Evolutionary conservation across 2,329 filamentous ascomycete genomes (phyloP).

Genomic region (Clonostachys chloroleuca): DNA sequence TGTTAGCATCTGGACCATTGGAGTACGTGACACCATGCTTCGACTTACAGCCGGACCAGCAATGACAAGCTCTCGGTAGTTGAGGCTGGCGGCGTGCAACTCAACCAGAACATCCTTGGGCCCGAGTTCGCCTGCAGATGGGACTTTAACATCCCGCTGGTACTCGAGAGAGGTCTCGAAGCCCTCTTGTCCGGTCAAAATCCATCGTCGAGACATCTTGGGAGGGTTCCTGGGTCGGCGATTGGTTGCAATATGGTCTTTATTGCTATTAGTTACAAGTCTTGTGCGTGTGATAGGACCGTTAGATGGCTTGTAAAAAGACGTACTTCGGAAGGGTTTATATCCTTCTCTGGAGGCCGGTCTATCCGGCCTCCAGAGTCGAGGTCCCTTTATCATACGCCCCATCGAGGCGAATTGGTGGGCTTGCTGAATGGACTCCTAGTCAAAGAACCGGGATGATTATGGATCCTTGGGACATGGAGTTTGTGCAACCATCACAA

Average conservation of each 20-base stretch:
- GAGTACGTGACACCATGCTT: background rate
- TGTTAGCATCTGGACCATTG: background rate
- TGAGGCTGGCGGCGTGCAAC: slow-evolving; percentile 40
- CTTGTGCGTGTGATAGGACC: background rate
- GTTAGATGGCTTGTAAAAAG: background rate
- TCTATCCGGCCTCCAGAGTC: no score
- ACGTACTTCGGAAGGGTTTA: no score
- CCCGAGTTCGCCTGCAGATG: slow-evolving; percentile 28
- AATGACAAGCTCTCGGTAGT: slow-evolving; percentile 44
- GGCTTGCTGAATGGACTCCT: no score
- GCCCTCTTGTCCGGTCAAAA: slow-evolving; percentile 21
- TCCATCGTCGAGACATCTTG: slow-evolving; percentile 14
- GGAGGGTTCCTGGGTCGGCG: no score
- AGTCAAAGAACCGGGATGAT: no score
- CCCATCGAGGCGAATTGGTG: no score
- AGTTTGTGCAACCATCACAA: no score
- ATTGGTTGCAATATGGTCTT: no score
- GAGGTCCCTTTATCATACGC: no score
- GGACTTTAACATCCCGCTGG: slow-evolving; percentile 12
- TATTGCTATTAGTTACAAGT: no score
- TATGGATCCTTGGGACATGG: no score
- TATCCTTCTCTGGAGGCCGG: no score
- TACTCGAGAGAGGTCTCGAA: slow-evolving; percentile 26
- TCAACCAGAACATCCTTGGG: slow-evolving; percentile 59
- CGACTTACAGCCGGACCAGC: slow-evolving; percentile 16